Evolutionary conservation across 192 early-diverging fungal genomes (phyloP), one percentile per base, ranked within the genome.

Genomic region (Ambispora gerdemannii): DNA sequence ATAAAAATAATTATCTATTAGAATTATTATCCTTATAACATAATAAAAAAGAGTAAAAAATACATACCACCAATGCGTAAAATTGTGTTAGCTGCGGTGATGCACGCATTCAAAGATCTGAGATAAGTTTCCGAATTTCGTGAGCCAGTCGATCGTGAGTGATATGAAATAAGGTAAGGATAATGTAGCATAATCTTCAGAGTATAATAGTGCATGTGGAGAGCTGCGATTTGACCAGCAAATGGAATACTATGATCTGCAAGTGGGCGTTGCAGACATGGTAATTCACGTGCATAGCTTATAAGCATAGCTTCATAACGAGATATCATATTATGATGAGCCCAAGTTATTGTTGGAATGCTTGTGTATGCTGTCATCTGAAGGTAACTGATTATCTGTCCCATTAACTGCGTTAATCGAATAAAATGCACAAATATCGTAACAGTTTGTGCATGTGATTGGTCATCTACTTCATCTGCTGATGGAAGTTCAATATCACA

Each of bases 401-500:
- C 85, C 0, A 80, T 58, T 17, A 86, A 75, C 50, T 78, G 70
- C 0, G 80, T 66, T 31, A 86, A 34, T 30, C 82, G 76, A 71
- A 84, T 81, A 7, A 73, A 67, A 24, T 77, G 77, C 3, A 81
- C 38, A 79, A 86, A 86, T 10, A 38, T 70, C 19, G 49, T 70
- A 20, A 70, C 50, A 38, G 33, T 25, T 58, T 70, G 67, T 28
- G 25, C 24, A 28, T 58, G 25, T 4, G 35, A 28, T 24, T 70
- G 31, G 17, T 47, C 35, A 58, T 70, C 67, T 0, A 56, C 17
- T 31, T 70, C 67, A 24, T 70, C 67, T 19, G 35, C 20, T 11
- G 73, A 70, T 36, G 67, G 67, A 35, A 70, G 34, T 43, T 70
- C 67, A 36, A 70, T 70, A 20, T 70, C 67, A 19, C 67, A 70